phyloP scores from a whole-genome alignment of 257 asterid genomes.

The Solanum pennellii region DNA sequence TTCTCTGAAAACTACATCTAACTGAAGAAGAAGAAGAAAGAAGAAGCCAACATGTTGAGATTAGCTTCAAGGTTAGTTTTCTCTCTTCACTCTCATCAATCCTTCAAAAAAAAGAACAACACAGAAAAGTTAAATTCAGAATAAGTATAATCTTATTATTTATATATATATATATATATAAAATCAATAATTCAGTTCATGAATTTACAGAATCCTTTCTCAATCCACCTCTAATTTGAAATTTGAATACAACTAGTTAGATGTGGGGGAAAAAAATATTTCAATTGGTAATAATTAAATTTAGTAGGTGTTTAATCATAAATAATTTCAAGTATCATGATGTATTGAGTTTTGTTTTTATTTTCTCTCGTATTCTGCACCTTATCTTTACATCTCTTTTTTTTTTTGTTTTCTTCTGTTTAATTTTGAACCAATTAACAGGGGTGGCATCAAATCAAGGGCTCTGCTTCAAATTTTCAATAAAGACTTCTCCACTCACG shows the following conservation, averaged over 20 bases:
- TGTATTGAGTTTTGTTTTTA: neutral
- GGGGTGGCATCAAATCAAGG: conserved; percentile 11
- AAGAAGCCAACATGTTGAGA: neutral
- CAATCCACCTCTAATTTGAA: neutral
- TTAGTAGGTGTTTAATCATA: too few relatives aligned
- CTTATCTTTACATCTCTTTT: neutral
- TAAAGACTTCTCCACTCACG: conserved; percentile 18
- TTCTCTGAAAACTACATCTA: neutral
- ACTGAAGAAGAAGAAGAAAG: neutral
- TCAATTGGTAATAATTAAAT: too few relatives aligned
- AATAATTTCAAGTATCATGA: neutral
- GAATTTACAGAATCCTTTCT: neutral
- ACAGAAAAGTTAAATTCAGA: neutral
- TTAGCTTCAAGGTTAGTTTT: neutral
- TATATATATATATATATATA: neutral
- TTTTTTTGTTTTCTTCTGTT: neutral
- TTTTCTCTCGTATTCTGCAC: neutral
- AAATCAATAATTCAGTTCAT: neutral
- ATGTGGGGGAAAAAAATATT: too few relatives aligned
- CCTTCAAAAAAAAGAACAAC: neutral
- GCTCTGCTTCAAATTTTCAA: neutral
- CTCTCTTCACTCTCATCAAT: neutral
- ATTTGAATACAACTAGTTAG: neutral
- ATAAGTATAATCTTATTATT: neutral
- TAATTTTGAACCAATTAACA: neutral